phyloP scores from a whole-genome alignment of 2,329 filamentous ascomycete genomes.

The Juglanconis juglandina region DNA sequence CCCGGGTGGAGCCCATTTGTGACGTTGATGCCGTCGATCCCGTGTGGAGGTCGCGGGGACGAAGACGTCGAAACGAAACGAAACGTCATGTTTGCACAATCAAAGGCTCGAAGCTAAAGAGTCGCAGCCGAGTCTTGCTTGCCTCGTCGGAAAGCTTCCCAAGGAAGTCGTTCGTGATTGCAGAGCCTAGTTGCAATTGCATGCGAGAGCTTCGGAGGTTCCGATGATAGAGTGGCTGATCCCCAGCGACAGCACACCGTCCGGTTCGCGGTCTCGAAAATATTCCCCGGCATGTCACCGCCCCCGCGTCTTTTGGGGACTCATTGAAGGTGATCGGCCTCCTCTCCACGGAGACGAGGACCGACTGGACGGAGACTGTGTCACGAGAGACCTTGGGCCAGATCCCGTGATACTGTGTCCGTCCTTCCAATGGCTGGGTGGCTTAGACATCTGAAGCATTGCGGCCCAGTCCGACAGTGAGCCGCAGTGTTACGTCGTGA shows the following conservation, averaged over 20 bases:
- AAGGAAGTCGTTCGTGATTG: not conserved
- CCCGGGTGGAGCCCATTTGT: constrained; percentile 9
- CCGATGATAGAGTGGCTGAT: no score
- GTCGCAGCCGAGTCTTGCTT: not conserved
- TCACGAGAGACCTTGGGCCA: not conserved
- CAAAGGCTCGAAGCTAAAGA: not conserved
- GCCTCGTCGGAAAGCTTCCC: not conserved
- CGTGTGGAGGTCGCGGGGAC: constrained; percentile 11
- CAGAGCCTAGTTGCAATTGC: no score
- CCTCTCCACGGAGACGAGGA: not conserved
- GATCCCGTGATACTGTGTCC: not conserved
- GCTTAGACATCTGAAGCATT: not conserved
- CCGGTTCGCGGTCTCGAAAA: no score
- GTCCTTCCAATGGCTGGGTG: not conserved
- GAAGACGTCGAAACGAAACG: not conserved
- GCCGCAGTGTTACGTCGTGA: not conserved
- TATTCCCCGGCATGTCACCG: no score
- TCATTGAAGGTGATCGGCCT: not conserved
- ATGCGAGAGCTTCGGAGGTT: no score
- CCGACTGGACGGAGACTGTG: not conserved
- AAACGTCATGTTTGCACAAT: not conserved
- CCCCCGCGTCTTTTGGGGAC: no score
- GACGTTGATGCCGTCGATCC: constrained; percentile 17
- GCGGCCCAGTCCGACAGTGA: not conserved
- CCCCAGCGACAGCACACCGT: no score